A percentile compares a stretch with the other conserved stretches of the same genome.
Conservation (phyloP, 306 rosid genomes). For the Quercus parvula region DNA sequence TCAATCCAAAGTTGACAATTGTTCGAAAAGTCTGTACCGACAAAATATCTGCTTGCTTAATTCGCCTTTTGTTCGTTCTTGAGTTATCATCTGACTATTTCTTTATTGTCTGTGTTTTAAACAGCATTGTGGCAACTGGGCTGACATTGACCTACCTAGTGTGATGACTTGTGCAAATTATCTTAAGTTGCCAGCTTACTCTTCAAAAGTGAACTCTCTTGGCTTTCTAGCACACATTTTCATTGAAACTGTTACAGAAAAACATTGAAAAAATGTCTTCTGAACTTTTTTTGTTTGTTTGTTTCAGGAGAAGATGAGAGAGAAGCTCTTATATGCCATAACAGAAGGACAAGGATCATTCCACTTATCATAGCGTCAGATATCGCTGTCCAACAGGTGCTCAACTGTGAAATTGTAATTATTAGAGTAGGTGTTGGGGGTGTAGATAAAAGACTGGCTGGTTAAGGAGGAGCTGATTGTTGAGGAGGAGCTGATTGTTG, state of each 20-base stretch:
- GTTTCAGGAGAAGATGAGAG: conserved; percentile 88
- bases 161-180: conserved; percentile 99
- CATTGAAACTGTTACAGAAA: background rate
- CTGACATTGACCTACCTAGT: conserved; percentile 85
- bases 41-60: background rate
- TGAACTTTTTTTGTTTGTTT: background rate
- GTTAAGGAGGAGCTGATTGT: conserved; percentile 26
- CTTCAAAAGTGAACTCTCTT: conserved; percentile 60
- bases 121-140: conserved; percentile 71
- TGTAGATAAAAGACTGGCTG: conserved; percentile 45
- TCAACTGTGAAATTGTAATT: conserved; percentile 62
- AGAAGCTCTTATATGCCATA: conserved; percentile 86
- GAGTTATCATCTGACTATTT: conserved; percentile 10
- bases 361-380: conserved; percentile 72
- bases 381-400: conserved; percentile 11
- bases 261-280: background rate
- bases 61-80: background rate
- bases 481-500: conserved; percentile 37
- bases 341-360: conserved; percentile 97
- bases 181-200: conserved; percentile 94
- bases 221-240: conserved; percentile 3
- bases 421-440: conserved; percentile 48
- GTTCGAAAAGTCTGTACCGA: conserved; percentile 70
- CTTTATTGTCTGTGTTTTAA: conserved; percentile 8
- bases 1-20: conserved; percentile 88